Evolutionary conservation across 2,329 filamentous ascomycete genomes (phyloP).

Genomic region (Talaromyces sp.): DNA sequence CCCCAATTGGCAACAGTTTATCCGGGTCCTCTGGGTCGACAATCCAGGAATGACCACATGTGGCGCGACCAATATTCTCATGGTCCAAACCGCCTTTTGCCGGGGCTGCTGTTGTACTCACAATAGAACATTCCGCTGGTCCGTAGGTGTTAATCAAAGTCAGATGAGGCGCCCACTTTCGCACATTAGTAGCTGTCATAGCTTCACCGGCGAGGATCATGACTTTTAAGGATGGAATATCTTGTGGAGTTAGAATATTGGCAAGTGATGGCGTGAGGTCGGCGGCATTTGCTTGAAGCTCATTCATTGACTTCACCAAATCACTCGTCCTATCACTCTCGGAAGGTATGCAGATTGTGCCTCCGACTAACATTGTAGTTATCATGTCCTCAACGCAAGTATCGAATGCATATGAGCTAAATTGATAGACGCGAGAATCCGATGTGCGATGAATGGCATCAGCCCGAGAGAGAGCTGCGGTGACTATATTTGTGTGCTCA

Average conservation of each 20-base stretch:
- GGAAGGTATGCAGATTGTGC: conserved; percentile 55
- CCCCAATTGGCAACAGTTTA: conserved; percentile 40
- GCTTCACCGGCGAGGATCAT: conserved; percentile 15
- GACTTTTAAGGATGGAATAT: conserved; percentile 32
- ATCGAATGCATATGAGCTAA: conserved; percentile 53
- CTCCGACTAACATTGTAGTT: conserved; percentile 51
- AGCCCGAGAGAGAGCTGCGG: conserved; percentile 50
- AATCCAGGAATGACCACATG: conserved; percentile 42
- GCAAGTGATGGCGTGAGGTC: conserved; percentile 25
- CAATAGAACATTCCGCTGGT: not conserved
- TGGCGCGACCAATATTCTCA: conserved; percentile 29
- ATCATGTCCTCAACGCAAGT: conserved; percentile 51
- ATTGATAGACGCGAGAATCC: conserved; percentile 48
- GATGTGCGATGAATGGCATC: conserved; percentile 49
- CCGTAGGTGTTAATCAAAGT: too few species aligned
- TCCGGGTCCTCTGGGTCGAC: conserved; percentile 40
- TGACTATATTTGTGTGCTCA: conserved; percentile 55
- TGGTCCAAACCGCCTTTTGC: conserved; percentile 23
- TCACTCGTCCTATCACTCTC: conserved; percentile 34
- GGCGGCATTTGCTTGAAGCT: conserved; percentile 51
- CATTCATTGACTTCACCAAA: conserved; percentile 35
- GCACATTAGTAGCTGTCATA: too few species aligned
- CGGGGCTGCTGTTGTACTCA: not conserved
- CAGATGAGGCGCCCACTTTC: too few species aligned
- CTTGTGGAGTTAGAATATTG: not conserved